These are phyloP conservation scores for Tricholoma hemisulphureum DNA, from an alignment of 768 basidiomycete genomes.

Conservation along the genomic window DNA sequence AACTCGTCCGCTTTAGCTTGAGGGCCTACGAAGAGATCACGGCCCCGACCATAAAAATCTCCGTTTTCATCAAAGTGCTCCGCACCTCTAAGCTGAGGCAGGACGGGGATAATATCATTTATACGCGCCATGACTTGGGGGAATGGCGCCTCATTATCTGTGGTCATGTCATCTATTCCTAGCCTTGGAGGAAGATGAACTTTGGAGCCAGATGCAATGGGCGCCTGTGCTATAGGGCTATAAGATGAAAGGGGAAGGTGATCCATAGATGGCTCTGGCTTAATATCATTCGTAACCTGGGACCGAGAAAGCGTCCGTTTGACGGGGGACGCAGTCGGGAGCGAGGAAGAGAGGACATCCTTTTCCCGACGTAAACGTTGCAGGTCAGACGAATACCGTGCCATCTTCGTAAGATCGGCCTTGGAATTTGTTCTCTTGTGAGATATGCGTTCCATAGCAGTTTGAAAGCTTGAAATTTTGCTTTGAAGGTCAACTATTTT, in stretches of 20 bases:
- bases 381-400: background rate
- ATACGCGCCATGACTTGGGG: constrained; percentile 7
- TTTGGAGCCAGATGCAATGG: constrained; percentile 19
- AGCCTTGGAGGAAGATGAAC: background rate
- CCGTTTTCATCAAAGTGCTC: constrained; percentile 43
- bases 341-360: constrained; percentile 11
- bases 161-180: constrained; percentile 3
- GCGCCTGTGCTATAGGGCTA: background rate
- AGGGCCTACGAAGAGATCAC: constrained; percentile 44
- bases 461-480: constrained; percentile 9
- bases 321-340: constrained; percentile 11
- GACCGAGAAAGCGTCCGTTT: constrained; percentile 4
- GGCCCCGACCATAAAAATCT: constrained; percentile 46
- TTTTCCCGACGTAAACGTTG: constrained; percentile 9
- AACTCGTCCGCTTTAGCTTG: constrained; percentile 52
- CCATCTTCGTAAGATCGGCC: constrained; percentile 12
- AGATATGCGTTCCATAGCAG: constrained; percentile 5
- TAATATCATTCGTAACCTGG: background rate
- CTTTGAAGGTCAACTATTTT: constrained; percentile 16
- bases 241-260: background rate
- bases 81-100: constrained; percentile 23
- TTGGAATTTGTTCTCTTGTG: constrained; percentile 14
- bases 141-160: constrained; percentile 15
- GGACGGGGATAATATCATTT: constrained; percentile 13
- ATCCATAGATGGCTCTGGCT: background rate